Percentiles rank a stretch among this genome's conserved stretches.
Evolutionary conservation across 208 protist species (phyloP).

Genomic region (Novymonas esmeraldas): DNA sequence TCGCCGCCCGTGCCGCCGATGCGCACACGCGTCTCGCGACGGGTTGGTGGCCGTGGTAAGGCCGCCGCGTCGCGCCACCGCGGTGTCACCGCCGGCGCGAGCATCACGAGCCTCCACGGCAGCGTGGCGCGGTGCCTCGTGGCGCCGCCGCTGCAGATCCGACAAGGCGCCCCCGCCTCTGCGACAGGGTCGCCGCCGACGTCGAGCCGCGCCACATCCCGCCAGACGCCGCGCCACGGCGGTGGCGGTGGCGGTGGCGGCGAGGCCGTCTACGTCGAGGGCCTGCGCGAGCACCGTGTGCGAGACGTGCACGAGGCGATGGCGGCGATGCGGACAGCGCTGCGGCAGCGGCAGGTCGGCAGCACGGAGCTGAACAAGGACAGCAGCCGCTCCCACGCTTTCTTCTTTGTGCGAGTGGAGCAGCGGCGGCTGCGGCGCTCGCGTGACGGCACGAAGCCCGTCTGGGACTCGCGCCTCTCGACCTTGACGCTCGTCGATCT

Average conservation of each 20-base stretch:
- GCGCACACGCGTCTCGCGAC: neutral
- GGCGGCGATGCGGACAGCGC: constrained; percentile 30
- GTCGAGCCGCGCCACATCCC: neutral
- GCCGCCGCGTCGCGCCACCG: neutral
- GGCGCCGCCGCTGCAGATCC: constrained; percentile 2
- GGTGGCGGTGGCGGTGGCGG: neutral
- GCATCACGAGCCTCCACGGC: neutral
- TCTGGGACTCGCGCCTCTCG: constrained; percentile 2
- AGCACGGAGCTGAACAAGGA: constrained; percentile 82
- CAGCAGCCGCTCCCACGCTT: constrained; percentile 86
- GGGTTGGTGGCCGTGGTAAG: neutral
- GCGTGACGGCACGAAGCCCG: neutral
- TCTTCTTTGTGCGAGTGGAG: constrained; percentile 72
- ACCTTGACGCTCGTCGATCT: constrained; percentile 91
- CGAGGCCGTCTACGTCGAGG: constrained; percentile 45
- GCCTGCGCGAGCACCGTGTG: constrained; percentile 48
- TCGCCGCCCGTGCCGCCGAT: too few species aligned
- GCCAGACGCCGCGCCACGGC: neutral
- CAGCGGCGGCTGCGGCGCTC: constrained; percentile 23
- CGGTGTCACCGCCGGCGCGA: neutral
- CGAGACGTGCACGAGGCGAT: constrained; percentile 42
- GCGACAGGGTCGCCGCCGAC: neutral
- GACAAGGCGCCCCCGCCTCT: neutral
- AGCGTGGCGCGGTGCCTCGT: neutral
- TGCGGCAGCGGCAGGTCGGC: constrained; percentile 53